phyloP scores from a whole-genome alignment of 179 eudicot genomes.

The Corrigiola litoralis region DNA sequence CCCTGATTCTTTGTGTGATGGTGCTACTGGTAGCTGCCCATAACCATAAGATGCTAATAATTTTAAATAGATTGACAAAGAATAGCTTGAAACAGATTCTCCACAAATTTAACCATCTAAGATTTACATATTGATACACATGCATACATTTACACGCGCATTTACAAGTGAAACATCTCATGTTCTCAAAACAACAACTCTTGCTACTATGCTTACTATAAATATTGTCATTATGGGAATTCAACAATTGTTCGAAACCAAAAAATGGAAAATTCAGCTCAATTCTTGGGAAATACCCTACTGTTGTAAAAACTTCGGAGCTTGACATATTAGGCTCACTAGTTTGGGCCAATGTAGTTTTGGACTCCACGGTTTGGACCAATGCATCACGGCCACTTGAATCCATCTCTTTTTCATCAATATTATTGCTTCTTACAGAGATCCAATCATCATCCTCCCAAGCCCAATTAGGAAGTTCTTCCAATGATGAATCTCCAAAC shows the following conservation, averaged over 20 bases:
- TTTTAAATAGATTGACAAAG: neutral
- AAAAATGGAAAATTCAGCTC: neutral
- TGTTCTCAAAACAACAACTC: neutral
- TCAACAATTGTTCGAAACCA: neutral
- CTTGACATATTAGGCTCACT: conserved; percentile 1
- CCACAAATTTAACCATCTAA: neutral
- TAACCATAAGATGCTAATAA: neutral
- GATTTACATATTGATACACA: neutral
- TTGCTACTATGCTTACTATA: neutral
- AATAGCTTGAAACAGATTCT: neutral
- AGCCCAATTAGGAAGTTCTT: conserved; percentile 10
- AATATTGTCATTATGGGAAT: neutral
- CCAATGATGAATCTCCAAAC: neutral
- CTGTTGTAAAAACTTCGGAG: neutral
- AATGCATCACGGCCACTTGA: neutral
- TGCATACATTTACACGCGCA: conserved; percentile 2
- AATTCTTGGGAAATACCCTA: neutral
- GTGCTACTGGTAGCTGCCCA: neutral
- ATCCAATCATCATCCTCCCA: conserved; percentile 32
- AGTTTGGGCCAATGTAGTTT: neutral
- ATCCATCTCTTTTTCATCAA: neutral
- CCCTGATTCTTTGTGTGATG: neutral
- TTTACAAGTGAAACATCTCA: neutral
- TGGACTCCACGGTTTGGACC: conserved; percentile 8
- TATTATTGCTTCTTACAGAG: conserved; percentile 24